Percentiles rank a stretch among this genome's conserved stretches.
Conservation (phyloP, 305 asterid genomes). For the Caryopteris hybrid region DNA sequence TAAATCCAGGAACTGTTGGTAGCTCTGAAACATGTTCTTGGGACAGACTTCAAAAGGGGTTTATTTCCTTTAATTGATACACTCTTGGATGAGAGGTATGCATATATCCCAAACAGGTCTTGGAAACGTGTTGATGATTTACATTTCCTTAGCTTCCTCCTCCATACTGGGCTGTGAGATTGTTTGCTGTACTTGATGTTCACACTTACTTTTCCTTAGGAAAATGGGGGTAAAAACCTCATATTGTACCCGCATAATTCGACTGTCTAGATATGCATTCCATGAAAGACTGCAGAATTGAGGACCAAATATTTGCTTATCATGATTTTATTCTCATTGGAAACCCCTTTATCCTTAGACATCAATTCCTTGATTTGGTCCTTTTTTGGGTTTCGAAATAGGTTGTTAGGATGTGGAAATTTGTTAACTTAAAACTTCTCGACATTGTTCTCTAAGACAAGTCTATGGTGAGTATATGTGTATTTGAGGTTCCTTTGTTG, state of each 20-base stretch:
- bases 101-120: constrained; percentile 14
- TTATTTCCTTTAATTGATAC: constrained; percentile 95
- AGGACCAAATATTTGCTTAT: background rate
- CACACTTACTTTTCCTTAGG: background rate
- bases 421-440: background rate
- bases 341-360: background rate
- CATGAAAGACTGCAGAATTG: background rate
- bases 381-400: background rate
- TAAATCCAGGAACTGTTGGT: constrained; percentile 86
- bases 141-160: background rate
- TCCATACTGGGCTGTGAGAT: constrained; percentile 2
- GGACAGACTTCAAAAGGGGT: constrained; percentile 97
- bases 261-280: constrained; percentile 7
- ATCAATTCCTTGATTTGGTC: constrained; percentile 1
- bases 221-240: background rate
- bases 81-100: constrained; percentile 96
- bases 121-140: constrained; percentile 1
- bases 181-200: constrained; percentile 10
- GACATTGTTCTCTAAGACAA: background rate
- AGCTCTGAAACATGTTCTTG: constrained; percentile 96
- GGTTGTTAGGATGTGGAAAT: constrained; percentile 9
- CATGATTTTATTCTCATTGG: background rate
- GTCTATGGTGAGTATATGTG: background rate
- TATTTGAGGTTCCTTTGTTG: constrained; percentile 2
- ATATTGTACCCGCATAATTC: constrained; percentile 4